Evolutionary conservation across 176 grass and related monocot genomes (phyloP).

Genomic region (Oropetium thomaeum): DNA sequence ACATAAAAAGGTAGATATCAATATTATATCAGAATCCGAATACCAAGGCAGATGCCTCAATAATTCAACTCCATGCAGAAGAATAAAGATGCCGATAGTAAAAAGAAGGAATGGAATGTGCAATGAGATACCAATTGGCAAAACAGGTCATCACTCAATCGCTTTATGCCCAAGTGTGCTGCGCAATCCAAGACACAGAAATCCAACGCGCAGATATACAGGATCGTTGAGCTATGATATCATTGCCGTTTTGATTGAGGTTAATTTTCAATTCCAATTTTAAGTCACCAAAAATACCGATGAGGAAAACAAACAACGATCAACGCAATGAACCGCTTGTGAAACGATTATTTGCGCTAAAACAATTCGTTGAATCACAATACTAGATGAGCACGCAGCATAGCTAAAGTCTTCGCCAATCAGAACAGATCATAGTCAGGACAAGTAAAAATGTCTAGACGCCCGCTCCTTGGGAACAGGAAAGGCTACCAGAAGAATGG

Average conservation of each 20-base stretch:
- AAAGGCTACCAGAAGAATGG: neutral
- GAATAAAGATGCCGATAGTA: slow-evolving; percentile 17
- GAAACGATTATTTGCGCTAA: neutral
- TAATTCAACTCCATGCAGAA: neutral
- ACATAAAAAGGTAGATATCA: neutral
- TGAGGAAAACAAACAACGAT: neutral
- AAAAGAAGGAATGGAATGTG: neutral
- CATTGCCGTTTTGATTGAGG: neutral
- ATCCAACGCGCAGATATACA: neutral
- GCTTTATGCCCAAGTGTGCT: neutral
- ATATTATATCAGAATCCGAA: neutral
- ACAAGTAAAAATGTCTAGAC: neutral
- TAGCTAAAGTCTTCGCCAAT: neutral
- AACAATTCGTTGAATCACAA: neutral
- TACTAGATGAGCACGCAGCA: neutral
- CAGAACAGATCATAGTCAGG: neutral
- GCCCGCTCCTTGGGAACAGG: neutral
- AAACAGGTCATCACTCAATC: neutral
- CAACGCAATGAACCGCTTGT: neutral
- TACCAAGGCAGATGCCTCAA: neutral
- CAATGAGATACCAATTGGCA: neutral
- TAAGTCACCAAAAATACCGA: neutral
- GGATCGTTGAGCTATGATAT: neutral
- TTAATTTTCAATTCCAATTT: neutral
- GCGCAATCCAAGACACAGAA: neutral